Conservation (phyloP, 495 filamentous ascomycete species). For the Aspergillus campestris region DNA sequence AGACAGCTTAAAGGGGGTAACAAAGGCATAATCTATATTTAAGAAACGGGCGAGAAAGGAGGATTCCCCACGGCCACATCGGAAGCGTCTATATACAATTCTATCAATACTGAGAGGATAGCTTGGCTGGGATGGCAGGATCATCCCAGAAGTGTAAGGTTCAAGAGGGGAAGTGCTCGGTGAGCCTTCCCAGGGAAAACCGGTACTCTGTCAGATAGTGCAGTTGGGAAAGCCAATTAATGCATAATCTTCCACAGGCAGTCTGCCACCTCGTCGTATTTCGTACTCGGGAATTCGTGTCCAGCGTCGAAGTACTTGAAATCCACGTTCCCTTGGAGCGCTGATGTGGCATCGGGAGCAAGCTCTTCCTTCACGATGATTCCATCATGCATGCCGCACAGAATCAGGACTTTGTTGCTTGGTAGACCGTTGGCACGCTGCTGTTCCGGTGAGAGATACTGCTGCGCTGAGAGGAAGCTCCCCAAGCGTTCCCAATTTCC, state of each 20-base stretch:
- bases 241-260: slow-evolving; percentile 33
- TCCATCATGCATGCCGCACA: slow-evolving; percentile 45
- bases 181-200: too few species aligned
- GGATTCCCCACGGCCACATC: neutral
- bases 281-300: slow-evolving; percentile 51
- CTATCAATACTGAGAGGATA: slow-evolving; percentile 7
- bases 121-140: neutral
- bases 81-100: slow-evolving; percentile 21
- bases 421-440: slow-evolving; percentile 23
- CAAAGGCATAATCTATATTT: slow-evolving; percentile 3
- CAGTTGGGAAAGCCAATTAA: slow-evolving; percentile 9
- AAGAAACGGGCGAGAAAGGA: neutral
- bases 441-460: slow-evolving; percentile 13
- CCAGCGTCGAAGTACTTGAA: slow-evolving; percentile 44
- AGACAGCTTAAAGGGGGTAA: neutral
- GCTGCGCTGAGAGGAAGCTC: slow-evolving; percentile 36
- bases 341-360: slow-evolving; percentile 42
- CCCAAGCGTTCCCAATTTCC: slow-evolving; percentile 52
- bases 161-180: too few species aligned
- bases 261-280: slow-evolving; percentile 41
- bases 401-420: slow-evolving; percentile 43
- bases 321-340: slow-evolving; percentile 40
- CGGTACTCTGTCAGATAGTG: neutral
- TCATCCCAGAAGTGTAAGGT: neutral
- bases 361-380: slow-evolving; percentile 50